phyloP scores from a whole-genome alignment of 2,329 filamentous ascomycete genomes.

The Elsinoe australis region DNA sequence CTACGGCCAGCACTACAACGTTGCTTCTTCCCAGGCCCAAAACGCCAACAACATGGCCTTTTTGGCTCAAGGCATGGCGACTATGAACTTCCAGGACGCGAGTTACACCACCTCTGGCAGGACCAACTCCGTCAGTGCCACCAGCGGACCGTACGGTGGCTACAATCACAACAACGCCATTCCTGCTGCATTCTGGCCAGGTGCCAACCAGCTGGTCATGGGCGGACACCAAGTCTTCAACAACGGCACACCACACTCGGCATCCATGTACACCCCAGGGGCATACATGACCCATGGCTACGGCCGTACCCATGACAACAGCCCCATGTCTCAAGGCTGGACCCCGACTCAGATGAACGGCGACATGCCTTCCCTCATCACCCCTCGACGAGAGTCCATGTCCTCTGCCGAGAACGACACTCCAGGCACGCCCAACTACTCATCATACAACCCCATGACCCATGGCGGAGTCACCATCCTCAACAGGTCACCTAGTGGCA shows the following conservation, averaged over 20 bases:
- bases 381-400: conserved; percentile 44
- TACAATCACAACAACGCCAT: conserved; percentile 25
- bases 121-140: conserved; percentile 27
- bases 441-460: conserved; percentile 33
- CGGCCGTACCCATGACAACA: conserved; percentile 38
- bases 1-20: conserved; percentile 31
- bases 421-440: conserved; percentile 42
- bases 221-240: conserved; percentile 26
- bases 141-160: conserved; percentile 26
- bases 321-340: conserved; percentile 42
- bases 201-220: conserved; percentile 29
- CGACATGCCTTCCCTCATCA: conserved; percentile 45
- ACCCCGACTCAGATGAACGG: conserved; percentile 38
- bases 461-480: conserved; percentile 40
- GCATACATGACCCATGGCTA: conserved; percentile 40
- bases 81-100: conserved; percentile 32
- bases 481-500: conserved; percentile 43
- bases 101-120: conserved; percentile 31
- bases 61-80: conserved; percentile 35
- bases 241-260: conserved; percentile 26
- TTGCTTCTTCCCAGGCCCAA: conserved; percentile 25
- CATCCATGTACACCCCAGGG: conserved; percentile 41
- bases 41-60: conserved; percentile 29
- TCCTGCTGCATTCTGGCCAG: conserved; percentile 29
- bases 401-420: conserved; percentile 48